Conservation (phyloP, 2,329 filamentous ascomycete species). For the Cytospora chrysosperma region DNA sequence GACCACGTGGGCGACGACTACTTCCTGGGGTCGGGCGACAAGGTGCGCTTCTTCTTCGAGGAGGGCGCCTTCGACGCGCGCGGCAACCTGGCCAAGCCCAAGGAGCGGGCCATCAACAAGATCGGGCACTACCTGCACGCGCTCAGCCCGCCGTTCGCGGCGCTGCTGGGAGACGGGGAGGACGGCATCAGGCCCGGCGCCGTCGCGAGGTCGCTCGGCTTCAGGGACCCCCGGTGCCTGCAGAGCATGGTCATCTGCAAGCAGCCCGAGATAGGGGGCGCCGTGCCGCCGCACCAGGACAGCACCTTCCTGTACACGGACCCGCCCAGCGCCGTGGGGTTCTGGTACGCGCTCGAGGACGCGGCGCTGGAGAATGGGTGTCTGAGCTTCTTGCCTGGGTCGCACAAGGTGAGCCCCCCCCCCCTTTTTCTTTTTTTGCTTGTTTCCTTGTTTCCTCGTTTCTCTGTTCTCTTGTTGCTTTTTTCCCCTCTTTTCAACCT, state of each 20-base stretch:
- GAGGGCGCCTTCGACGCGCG: constrained; percentile 77
- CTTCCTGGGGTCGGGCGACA: constrained; percentile 86
- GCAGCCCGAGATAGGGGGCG: constrained; percentile 91
- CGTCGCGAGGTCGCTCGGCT: constrained; percentile 71
- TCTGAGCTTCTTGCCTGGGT: constrained; percentile 80
- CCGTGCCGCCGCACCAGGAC: constrained; percentile 89
- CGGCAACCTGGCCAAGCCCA: constrained; percentile 72
- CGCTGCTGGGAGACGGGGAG: constrained; percentile 40
- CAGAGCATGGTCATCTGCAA: constrained; percentile 99
- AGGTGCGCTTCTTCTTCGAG: constrained; percentile 96
- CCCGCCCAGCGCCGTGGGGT: constrained; percentile 85
- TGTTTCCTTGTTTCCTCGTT: no score
- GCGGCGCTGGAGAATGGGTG: constrained; percentile 85
- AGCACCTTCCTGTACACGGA: constrained; percentile 89
- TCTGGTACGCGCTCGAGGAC: constrained; percentile 97
- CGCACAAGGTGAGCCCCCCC: constrained; percentile 53
- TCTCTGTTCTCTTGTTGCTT: no score
- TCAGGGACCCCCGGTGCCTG: constrained; percentile 71
- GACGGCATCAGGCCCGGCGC: constrained; percentile 47
- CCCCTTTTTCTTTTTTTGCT: no score
- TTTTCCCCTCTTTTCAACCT: no score
- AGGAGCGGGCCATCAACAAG: constrained; percentile 84
- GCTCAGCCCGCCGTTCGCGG: constrained; percentile 65
- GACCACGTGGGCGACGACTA: constrained; percentile 92
- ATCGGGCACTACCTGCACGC: constrained; percentile 77